Percentiles rank a stretch among this genome's conserved stretches.
Conservation (phyloP, 192 early-diverging fungal species). For the Obelidium mucronatum region DNA sequence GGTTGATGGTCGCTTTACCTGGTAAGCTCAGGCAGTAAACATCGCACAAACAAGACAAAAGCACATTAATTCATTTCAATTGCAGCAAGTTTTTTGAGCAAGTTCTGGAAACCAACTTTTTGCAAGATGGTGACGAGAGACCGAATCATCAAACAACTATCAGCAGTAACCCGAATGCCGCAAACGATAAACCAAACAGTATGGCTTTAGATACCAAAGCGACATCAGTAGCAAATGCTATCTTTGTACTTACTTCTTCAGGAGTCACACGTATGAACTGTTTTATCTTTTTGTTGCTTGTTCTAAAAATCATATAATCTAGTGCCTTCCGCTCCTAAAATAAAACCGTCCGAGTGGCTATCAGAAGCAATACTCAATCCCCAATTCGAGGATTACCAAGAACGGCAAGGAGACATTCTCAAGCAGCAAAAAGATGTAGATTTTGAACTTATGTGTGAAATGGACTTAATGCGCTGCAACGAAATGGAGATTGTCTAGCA, state of each 20-base stretch:
- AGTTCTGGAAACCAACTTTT: constrained; percentile 40
- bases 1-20: constrained; percentile 51
- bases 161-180: no score
- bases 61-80: no score
- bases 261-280: constrained; percentile 33
- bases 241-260: constrained; percentile 34
- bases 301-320: background rate
- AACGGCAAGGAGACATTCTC: constrained; percentile 45
- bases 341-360: constrained; percentile 56
- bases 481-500: constrained; percentile 49
- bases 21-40: no score
- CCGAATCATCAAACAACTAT: no score
- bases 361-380: constrained; percentile 40
- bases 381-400: constrained; percentile 47
- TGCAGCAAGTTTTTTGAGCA: constrained; percentile 43
- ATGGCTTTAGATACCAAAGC: constrained; percentile 16
- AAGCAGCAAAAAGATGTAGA: constrained; percentile 51
- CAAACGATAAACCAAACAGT: background rate
- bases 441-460: constrained; percentile 59
- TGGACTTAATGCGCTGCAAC: constrained; percentile 48
- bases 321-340: constrained; percentile 40
- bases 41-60: no score
- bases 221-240: constrained; percentile 38
- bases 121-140: constrained; percentile 59
- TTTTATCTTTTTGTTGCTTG: background rate